Base-by-base conservation (phyloP, 345 rosid genomes). In the Aurinia saxatilis region DNA sequence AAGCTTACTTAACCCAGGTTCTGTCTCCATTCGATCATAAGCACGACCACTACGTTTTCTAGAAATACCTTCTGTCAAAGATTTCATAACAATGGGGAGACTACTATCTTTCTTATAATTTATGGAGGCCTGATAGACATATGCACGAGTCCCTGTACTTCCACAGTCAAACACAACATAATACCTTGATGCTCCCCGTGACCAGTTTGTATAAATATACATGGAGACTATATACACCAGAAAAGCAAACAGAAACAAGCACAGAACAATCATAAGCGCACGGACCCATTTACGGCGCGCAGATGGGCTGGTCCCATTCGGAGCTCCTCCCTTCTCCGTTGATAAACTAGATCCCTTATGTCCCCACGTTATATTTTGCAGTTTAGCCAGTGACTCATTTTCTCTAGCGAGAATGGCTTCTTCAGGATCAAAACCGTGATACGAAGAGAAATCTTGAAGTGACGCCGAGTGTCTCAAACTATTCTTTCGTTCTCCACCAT, bases 131-230 rank as follows among this genome's bases (percentile, higher is more conserved):
- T 75, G 80, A 55, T 93, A 90, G 35, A 90, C 95, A 70, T 78
- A 82, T 46, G 81, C 96, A 58, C 97, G 85, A 71, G 97, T 93
- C 70, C 99, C 99, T 5, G 99, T 93, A 76, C 99, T 93, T 68
- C 99, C 99, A 75, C 99, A 90, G 61, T 93, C 99, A 68, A 93
- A 88, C 74, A 93, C 97, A 54, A 93, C 89, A 56, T 84, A 93
- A 70, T 77, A 93, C 70, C 82, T 85, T 31, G 97, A 82, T 14
- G 78, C 73, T 67, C 88, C 92, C 25, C 68, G 79, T 53, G 86
- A 84, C 95, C 87, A 87, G 78, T 81, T 77, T 62, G 91, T 80
- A 76, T 84, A 78, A 67, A 80, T 63, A 66, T 75, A 85, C 74
- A 79, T 69, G 39, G 81, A 57, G 76, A 77, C 62, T 73, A 78